phyloP scores from a whole-genome alignment of 2,329 filamentous ascomycete species.

The Nemania serpens region DNA sequence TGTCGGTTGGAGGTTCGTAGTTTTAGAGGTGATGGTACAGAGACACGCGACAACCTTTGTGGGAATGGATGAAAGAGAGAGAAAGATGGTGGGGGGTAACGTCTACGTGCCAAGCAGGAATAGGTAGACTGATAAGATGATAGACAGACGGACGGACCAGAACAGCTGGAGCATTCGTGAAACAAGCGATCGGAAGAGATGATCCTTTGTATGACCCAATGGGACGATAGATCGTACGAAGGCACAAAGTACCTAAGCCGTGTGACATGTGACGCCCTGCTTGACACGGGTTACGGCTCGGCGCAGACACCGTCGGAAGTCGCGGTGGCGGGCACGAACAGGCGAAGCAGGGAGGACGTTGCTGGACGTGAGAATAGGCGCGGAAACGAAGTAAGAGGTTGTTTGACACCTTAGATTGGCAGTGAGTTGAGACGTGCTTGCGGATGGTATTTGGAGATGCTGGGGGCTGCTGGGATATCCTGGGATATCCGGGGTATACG shows the following conservation, averaged over 20 bases:
- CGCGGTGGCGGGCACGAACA: not conserved
- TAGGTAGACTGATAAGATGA: not conserved
- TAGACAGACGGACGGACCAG: too few species aligned
- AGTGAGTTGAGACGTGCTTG: not conserved
- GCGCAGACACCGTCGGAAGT: not conserved
- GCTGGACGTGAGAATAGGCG: slow-evolving; percentile 25
- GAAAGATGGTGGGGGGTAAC: not conserved
- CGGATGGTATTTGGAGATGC: not conserved
- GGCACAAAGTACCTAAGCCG: slow-evolving; percentile 4
- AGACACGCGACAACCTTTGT: slow-evolving; percentile 20
- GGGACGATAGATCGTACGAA: slow-evolving; percentile 30
- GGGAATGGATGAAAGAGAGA: slow-evolving; percentile 13
- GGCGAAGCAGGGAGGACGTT: slow-evolving; percentile 1
- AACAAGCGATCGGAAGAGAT: slow-evolving; percentile 22
- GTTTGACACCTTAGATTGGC: not conserved
- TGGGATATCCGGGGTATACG: not conserved
- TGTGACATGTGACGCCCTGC: not conserved
- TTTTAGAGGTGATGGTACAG: slow-evolving; percentile 1
- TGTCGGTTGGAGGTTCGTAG: not conserved
- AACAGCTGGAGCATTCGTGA: slow-evolving; percentile 12
- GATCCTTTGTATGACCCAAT: slow-evolving; percentile 29
- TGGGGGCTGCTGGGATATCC: slow-evolving; percentile 1
- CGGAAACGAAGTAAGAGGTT: slow-evolving; percentile 6
- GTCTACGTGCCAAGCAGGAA: slow-evolving; percentile 8
- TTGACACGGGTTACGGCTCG: not conserved